Percentiles rank a stretch among this genome's conserved stretches.
Evolutionary conservation across 2,329 filamentous ascomycete species (phyloP).

Genomic region (Penicillium sumatraense): DNA sequence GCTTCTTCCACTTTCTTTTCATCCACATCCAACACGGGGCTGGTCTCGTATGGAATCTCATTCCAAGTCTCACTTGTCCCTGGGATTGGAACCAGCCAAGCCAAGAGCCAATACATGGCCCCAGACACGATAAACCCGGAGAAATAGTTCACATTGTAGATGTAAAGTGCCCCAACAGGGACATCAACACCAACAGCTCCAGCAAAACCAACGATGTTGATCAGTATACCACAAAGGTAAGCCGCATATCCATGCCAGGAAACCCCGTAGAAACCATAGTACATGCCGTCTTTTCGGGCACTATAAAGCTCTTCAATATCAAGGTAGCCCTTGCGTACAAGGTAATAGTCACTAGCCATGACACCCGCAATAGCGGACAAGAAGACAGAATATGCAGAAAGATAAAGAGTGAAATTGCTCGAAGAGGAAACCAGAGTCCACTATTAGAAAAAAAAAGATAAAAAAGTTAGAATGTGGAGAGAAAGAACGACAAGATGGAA

Average conservation of each 20-base stretch:
- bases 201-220: constrained; percentile 87
- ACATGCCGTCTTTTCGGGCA: constrained; percentile 61
- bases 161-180: constrained; percentile 74
- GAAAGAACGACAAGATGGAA: not conserved
- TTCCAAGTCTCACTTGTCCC: constrained; percentile 75
- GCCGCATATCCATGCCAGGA: constrained; percentile 80
- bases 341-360: constrained; percentile 81
- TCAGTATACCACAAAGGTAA: constrained; percentile 77
- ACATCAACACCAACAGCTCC: constrained; percentile 73
- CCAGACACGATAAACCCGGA: constrained; percentile 74
- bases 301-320: constrained; percentile 78
- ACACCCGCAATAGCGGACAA: constrained; percentile 85
- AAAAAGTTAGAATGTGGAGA: not conserved
- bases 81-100: constrained; percentile 69
- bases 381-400: constrained; percentile 87
- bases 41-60: constrained; percentile 60
- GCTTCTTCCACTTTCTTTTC: constrained; percentile 24
- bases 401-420: constrained; percentile 85
- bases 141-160: constrained; percentile 89
- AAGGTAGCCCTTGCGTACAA: constrained; percentile 77
- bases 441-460: not conserved
- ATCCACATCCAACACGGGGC: constrained; percentile 17
- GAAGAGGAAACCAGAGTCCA: constrained; percentile 70
- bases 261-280: constrained; percentile 73
- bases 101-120: constrained; percentile 69